A percentile compares a stretch with the other conserved stretches of the same genome.
Conservation (phyloP, 495 filamentous ascomycete genomes). For the Chlorociboria aeruginascens region DNA sequence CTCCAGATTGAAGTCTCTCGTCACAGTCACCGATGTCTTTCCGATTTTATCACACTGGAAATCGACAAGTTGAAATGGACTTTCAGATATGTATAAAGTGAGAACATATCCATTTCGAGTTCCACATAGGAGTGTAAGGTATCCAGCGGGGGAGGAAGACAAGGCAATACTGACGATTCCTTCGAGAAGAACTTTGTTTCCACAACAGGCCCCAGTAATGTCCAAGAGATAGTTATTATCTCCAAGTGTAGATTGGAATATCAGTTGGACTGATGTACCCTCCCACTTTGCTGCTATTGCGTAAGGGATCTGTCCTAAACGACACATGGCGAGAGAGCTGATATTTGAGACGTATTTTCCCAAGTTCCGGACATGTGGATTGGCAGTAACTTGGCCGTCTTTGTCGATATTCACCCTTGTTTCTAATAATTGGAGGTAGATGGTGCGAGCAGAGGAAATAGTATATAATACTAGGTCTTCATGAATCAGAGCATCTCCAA, state of each 20-base stretch:
- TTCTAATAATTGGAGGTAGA: slow-evolving; percentile 9
- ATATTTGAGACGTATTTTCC: slow-evolving; percentile 1
- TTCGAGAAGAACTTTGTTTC: background rate
- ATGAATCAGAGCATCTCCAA: slow-evolving; percentile 6
- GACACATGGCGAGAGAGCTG: slow-evolving; percentile 1
- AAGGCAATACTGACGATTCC: slow-evolving; percentile 13
- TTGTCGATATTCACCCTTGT: background rate
- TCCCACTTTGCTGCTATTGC: slow-evolving; percentile 9
- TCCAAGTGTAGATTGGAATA: slow-evolving; percentile 1
- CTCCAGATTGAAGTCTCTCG: background rate
- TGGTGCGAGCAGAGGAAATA: background rate
- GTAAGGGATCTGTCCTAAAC: background rate
- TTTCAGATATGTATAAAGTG: slow-evolving; percentile 9
- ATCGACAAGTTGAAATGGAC: background rate
- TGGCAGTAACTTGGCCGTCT: background rate
- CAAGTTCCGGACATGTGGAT: slow-evolving; percentile 1
- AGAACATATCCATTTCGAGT: slow-evolving; percentile 12
- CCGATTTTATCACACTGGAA: slow-evolving; percentile 9
- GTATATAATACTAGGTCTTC: slow-evolving; percentile 6
- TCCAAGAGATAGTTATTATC: background rate
- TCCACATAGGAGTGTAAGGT: slow-evolving; percentile 8
- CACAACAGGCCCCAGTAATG: background rate
- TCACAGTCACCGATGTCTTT: slow-evolving; percentile 5
- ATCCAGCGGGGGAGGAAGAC: background rate
- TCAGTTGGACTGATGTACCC: background rate